Evolutionary conservation across 331 rosid species (phyloP).

Genomic region (Cydonia oblonga): DNA sequence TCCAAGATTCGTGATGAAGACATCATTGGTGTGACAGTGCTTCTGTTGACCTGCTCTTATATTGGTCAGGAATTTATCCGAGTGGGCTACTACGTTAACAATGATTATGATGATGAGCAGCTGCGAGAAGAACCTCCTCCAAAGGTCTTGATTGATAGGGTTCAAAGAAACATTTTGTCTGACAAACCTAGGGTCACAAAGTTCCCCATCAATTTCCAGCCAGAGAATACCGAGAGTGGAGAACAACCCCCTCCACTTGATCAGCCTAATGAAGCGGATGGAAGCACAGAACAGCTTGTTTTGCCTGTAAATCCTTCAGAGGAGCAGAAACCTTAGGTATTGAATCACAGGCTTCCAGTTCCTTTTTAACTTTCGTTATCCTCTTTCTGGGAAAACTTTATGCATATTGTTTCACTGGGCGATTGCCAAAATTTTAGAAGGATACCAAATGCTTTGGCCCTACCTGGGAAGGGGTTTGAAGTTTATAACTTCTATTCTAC

Average conservation of each 20-base stretch:
- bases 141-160: slow-evolving; percentile 58
- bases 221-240: slow-evolving; percentile 41
- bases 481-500: background rate
- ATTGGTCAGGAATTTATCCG: slow-evolving; percentile 78
- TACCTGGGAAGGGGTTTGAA: background rate
- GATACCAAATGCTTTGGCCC: background rate
- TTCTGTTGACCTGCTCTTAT: slow-evolving; percentile 76
- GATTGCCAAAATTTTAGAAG: background rate
- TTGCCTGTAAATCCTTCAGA: slow-evolving; percentile 25
- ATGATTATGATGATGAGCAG: slow-evolving; percentile 88
- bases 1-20: slow-evolving; percentile 92
- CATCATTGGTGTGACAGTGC: slow-evolving; percentile 83
- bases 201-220: slow-evolving; percentile 90
- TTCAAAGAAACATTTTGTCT: slow-evolving; percentile 81
- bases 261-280: slow-evolving; percentile 22
- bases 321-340: slow-evolving; percentile 27
- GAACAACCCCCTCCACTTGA: slow-evolving; percentile 12
- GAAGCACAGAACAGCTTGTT: slow-evolving; percentile 23
- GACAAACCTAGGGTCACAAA: slow-evolving; percentile 91
- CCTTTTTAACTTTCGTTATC: background rate
- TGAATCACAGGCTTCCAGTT: background rate
- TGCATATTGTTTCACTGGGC: background rate
- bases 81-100: slow-evolving; percentile 90
- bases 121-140: slow-evolving; percentile 88
- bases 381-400: background rate